Evolutionary conservation across 495 filamentous ascomycete species (phyloP).

Genomic region (Penicillium turbatum): DNA sequence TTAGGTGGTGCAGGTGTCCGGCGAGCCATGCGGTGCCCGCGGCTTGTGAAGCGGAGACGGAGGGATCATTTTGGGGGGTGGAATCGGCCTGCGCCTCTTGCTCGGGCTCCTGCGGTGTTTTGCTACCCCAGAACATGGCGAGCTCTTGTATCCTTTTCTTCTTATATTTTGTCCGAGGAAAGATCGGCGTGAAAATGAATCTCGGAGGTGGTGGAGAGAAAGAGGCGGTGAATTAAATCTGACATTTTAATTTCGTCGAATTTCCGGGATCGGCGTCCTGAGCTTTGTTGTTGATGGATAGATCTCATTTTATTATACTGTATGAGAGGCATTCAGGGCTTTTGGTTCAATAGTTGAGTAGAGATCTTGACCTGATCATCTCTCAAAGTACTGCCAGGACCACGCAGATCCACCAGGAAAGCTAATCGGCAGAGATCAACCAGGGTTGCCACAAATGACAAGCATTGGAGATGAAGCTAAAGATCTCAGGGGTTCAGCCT

Average conservation of each 20-base stretch:
- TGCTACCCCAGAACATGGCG: conserved; percentile 38
- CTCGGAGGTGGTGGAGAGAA: conserved; percentile 1
- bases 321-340: neutral
- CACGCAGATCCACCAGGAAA: conserved; percentile 1
- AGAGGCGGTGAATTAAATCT: conserved; percentile 8
- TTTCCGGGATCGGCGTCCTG: neutral
- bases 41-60: conserved; percentile 40
- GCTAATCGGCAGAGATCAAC: conserved; percentile 4
- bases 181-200: neutral
- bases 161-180: neutral
- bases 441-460: neutral
- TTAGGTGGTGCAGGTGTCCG: conserved; percentile 73
- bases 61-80: conserved; percentile 37
- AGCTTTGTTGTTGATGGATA: neutral
- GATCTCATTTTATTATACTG: neutral
- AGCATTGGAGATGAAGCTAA: too few relatives aligned
- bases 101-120: conserved; percentile 29
- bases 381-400: neutral
- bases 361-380: neutral
- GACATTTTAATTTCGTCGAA: neutral
- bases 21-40: conserved; percentile 43
- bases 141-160: neutral
- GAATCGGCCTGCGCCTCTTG: conserved; percentile 25
- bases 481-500: too few relatives aligned
- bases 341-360: too few relatives aligned